A percentile compares a stretch with the other conserved stretches of the same genome.
Conservation (phyloP, 345 rosid species). For the Pugionium dolabratum region DNA sequence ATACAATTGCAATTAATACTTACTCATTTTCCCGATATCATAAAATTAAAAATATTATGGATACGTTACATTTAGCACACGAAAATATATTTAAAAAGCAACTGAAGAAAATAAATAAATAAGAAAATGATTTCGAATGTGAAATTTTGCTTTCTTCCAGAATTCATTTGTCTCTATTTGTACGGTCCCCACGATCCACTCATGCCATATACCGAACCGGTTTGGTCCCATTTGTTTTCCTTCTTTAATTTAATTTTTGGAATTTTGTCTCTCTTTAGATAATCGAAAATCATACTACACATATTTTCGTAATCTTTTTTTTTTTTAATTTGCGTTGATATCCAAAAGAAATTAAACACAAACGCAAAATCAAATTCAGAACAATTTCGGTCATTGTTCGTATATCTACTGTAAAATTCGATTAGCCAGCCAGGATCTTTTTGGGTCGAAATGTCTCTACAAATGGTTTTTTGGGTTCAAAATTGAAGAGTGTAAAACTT, state of each 20-base stretch:
- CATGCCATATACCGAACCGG: conserved; percentile 41
- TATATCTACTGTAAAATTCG: no score
- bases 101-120: conserved; percentile 13
- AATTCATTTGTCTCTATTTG: conserved; percentile 33
- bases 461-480: neutral
- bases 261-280: conserved; percentile 13
- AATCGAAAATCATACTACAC: neutral
- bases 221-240: conserved; percentile 39
- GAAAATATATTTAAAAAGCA: conserved; percentile 1
- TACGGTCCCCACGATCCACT: conserved; percentile 43
- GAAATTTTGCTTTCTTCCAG: conserved; percentile 43
- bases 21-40: conserved; percentile 28
- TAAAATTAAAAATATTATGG: conserved; percentile 7
- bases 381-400: no score
- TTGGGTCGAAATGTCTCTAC: neutral
- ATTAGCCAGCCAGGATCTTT: neutral
- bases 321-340: no score
- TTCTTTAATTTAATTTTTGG: conserved; percentile 15
- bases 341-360: no score
- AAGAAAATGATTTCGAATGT: conserved; percentile 15
- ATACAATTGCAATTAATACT: conserved; percentile 35
- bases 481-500: neutral
- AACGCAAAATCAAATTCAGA: no score
- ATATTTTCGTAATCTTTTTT: neutral
- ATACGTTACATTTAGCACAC: conserved; percentile 23